Evolutionary conservation across 495 filamentous ascomycete species (phyloP).

Genomic region (Pseudomonodictys pantanalensis): DNA sequence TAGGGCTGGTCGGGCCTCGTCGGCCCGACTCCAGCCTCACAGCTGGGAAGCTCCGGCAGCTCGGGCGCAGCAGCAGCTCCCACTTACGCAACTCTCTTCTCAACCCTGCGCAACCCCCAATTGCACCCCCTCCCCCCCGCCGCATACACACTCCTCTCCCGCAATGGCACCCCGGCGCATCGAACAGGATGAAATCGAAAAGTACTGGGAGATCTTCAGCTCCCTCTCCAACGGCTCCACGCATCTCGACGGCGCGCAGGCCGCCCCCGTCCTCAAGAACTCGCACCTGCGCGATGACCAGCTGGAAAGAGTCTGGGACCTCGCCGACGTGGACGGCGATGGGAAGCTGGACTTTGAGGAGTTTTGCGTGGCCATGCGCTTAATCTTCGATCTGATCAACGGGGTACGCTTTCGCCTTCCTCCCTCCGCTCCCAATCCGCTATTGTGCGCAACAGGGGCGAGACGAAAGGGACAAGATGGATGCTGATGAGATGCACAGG

Average conservation of each 20-base stretch:
- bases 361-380: slow-evolving; percentile 96
- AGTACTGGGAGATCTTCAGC: slow-evolving; percentile 99
- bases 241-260: slow-evolving; percentile 84
- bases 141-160: not conserved
- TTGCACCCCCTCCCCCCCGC: not conserved
- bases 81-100: too few relatives aligned
- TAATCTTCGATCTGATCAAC: slow-evolving; percentile 96
- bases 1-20: too few relatives aligned
- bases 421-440: too few relatives aligned
- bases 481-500: too few relatives aligned
- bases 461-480: too few relatives aligned
- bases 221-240: slow-evolving; percentile 76
- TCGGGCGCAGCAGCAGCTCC: too few relatives aligned
- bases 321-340: slow-evolving; percentile 94
- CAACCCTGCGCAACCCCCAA: too few relatives aligned
- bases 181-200: slow-evolving; percentile 92
- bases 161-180: slow-evolving; percentile 68
- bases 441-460: too few relatives aligned
- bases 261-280: slow-evolving; percentile 94
- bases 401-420: slow-evolving; percentile 58
- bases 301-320: slow-evolving; percentile 94
- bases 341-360: slow-evolving; percentile 98
- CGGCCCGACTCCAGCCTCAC: too few relatives aligned
- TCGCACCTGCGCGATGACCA: slow-evolving; percentile 88
- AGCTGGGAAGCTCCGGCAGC: too few relatives aligned